Evolutionary conservation across 176 grass and related monocot species (phyloP).

Genomic region (Elymus sibiricus): DNA sequence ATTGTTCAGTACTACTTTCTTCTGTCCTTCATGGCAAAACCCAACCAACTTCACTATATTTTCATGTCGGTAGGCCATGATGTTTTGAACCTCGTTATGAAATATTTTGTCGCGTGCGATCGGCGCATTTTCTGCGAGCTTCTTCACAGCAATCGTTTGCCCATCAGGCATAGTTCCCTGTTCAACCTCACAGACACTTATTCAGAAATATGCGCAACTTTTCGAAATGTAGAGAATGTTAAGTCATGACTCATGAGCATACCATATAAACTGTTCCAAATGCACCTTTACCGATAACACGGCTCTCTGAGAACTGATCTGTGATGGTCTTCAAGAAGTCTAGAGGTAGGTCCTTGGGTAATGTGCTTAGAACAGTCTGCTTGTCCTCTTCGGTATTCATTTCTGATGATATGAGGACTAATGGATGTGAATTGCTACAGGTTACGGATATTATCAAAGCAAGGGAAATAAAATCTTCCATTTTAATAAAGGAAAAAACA

Average conservation of each 20-base stretch:
- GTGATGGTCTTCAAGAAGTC: constrained; percentile 18
- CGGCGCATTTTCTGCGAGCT: neutral
- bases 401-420: neutral
- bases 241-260: neutral
- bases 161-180: constrained; percentile 18
- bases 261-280: constrained; percentile 43
- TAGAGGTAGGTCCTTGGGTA: neutral
- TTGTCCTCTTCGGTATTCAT: neutral
- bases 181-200: neutral
- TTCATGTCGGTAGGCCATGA: neutral
- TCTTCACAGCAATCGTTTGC: constrained; percentile 19
- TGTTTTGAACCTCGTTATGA: constrained; percentile 13
- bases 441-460: neutral
- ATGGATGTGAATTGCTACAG: neutral
- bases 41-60: constrained; percentile 28
- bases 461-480: neutral
- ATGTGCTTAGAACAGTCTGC: neutral
- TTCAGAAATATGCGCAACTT: neutral
- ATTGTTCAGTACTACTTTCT: constrained; percentile 28
- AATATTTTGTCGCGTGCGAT: neutral
- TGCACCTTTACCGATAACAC: constrained; percentile 7
- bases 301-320: neutral
- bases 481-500: neutral
- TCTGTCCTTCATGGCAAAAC: constrained; percentile 21
- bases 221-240: fast-evolving